Percentiles rank a stretch among this genome's conserved stretches.
Conservation (phyloP, 768 basidiomycete genomes). For the Tephrocybe sp. region DNA sequence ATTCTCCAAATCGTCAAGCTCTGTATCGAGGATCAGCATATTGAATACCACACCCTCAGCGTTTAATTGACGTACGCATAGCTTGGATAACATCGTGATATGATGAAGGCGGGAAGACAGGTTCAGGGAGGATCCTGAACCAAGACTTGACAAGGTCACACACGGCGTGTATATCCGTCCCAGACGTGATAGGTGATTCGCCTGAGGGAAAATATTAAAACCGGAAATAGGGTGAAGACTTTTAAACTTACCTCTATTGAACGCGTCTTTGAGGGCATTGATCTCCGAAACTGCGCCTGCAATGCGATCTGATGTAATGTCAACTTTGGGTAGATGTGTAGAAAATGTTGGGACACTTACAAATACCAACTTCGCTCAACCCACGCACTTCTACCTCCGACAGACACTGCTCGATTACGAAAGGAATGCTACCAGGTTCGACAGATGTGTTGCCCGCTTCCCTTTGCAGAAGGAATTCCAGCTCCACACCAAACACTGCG, state of each 20-base stretch:
- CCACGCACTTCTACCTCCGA: slow-evolving; percentile 74
- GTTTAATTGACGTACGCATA: slow-evolving; percentile 51
- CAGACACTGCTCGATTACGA: slow-evolving; percentile 64
- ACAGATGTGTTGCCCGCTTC: slow-evolving; percentile 55
- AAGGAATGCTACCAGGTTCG: slow-evolving; percentile 60
- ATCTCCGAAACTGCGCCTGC: slow-evolving; percentile 76
- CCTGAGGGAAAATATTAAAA: slow-evolving; percentile 31
- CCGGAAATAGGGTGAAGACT: neutral
- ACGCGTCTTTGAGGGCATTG: slow-evolving; percentile 66
- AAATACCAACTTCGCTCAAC: slow-evolving; percentile 80
- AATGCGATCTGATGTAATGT: slow-evolving; percentile 62
- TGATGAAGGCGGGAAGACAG: slow-evolving; percentile 68
- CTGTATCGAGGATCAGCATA: slow-evolving; percentile 32
- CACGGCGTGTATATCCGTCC: slow-evolving; percentile 78
- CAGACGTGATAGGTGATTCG: slow-evolving; percentile 56
- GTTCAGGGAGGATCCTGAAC: slow-evolving; percentile 82
- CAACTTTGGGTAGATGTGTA: neutral
- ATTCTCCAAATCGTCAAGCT: slow-evolving; percentile 67
- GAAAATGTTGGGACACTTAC: slow-evolving; percentile 41
- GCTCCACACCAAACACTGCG: slow-evolving; percentile 77
- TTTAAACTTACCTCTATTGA: slow-evolving; percentile 61
- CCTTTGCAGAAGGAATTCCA: slow-evolving; percentile 66
- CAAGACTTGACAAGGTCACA: slow-evolving; percentile 84
- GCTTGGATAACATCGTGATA: slow-evolving; percentile 72
- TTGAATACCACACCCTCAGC: neutral